Percentiles rank a stretch among this genome's conserved stretches.
These are phyloP conservation scores for Rugosomyces carneus DNA, from an alignment of 1,284 basidiomycete genomes.

Conservation along the genomic window DNA sequence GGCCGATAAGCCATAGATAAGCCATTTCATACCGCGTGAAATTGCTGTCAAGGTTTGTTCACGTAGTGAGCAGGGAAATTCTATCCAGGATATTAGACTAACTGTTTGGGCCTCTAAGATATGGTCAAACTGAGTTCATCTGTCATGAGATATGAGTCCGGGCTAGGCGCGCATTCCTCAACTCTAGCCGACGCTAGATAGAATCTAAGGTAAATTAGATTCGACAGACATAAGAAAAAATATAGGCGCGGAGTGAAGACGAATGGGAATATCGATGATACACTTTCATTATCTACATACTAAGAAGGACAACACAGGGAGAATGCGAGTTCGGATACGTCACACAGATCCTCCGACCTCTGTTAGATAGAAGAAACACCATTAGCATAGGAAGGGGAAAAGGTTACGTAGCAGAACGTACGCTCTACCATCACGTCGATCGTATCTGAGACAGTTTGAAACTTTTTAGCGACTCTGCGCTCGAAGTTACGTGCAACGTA, in stretches of 20 bases:
- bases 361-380: background rate
- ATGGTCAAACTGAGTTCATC: too few relatives aligned
- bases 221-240: background rate
- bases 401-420: constrained; percentile 40
- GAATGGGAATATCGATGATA: constrained; percentile 4
- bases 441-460: constrained; percentile 44
- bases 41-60: too few relatives aligned
- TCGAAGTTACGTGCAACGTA: constrained; percentile 26
- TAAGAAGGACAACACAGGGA: background rate
- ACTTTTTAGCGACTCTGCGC: background rate
- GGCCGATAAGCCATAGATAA: too few relatives aligned
- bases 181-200: too few relatives aligned
- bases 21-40: too few relatives aligned
- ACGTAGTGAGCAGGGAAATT: too few relatives aligned
- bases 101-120: too few relatives aligned
- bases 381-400: too few relatives aligned
- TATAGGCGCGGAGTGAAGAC: background rate
- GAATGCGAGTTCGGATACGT: background rate
- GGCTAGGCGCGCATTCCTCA: too few relatives aligned
- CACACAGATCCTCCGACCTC: constrained; percentile 16
- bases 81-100: too few relatives aligned
- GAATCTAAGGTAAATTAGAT: background rate
- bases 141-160: too few relatives aligned
- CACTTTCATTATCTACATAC: constrained; percentile 10
- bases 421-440: constrained; percentile 93